These are phyloP conservation scores for Megacollybia platyphylla DNA, from an alignment of 1,284 basidiomycete genomes.

Conservation along the genomic window DNA sequence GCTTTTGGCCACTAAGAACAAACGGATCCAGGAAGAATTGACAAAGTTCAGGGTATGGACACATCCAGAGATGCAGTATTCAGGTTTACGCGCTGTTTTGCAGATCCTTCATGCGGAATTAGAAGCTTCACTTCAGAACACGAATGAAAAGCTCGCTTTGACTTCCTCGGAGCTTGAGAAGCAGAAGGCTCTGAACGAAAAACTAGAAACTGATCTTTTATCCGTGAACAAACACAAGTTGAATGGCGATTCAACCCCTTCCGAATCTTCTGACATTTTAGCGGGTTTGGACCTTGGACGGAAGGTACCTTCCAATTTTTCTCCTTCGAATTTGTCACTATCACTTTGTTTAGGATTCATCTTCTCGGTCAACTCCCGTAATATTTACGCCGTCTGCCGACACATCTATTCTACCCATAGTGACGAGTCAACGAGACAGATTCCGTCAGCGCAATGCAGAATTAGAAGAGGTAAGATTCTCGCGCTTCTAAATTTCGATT, in stretches of 20 bases:
- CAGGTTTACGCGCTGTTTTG: slow-evolving; percentile 2
- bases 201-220: slow-evolving; percentile 83
- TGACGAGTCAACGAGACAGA: slow-evolving; percentile 91
- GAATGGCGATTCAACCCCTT: slow-evolving; percentile 16
- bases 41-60: slow-evolving; percentile 73
- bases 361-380: slow-evolving; percentile 43
- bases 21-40: slow-evolving; percentile 86
- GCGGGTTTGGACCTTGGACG: slow-evolving; percentile 64
- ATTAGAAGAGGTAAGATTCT: slow-evolving; percentile 69
- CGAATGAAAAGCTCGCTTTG: slow-evolving; percentile 46
- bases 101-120: slow-evolving; percentile 78
- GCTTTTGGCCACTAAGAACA: slow-evolving; percentile 88
- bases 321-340: background rate
- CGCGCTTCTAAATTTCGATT: slow-evolving; percentile 1
- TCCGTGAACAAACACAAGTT: slow-evolving; percentile 49
- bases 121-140: slow-evolving; percentile 47
- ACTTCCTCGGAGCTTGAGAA: slow-evolving; percentile 63
- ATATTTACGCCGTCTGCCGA: slow-evolving; percentile 68
- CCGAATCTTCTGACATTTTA: slow-evolving; percentile 37
- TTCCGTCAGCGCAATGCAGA: slow-evolving; percentile 94
- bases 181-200: slow-evolving; percentile 74
- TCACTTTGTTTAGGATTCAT: slow-evolving; percentile 22
- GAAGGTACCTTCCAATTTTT: slow-evolving; percentile 15
- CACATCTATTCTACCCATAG: slow-evolving; percentile 88
- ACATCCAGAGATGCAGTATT: slow-evolving; percentile 1